phyloP scores from a whole-genome alignment of 2,329 filamentous ascomycete species.

The Fusarium luffae region DNA sequence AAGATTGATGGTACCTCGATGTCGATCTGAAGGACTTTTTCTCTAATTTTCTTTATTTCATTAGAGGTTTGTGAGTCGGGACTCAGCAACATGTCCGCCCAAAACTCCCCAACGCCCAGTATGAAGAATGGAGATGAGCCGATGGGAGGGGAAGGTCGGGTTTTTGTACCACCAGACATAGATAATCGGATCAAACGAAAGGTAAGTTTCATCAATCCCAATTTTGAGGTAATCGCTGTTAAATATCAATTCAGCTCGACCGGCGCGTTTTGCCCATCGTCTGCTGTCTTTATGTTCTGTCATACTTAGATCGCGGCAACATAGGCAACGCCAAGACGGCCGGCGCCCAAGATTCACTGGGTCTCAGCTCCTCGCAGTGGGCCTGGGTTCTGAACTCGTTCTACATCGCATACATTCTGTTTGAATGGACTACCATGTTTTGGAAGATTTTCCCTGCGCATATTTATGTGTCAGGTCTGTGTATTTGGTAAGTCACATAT shows the following conservation, averaged over 20 bases:
- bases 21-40: background rate
- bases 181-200: background rate
- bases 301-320: constrained; percentile 38
- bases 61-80: fast-evolving
- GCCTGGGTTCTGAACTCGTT: constrained; percentile 40
- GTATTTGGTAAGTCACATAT: constrained; percentile 14
- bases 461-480: constrained; percentile 24
- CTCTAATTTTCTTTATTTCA: background rate
- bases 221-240: too few relatives aligned
- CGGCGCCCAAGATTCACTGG: constrained; percentile 23
- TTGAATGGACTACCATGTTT: constrained; percentile 38
- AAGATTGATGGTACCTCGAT: background rate
- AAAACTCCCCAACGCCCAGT: background rate
- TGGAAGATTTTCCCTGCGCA: constrained; percentile 38
- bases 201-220: background rate
- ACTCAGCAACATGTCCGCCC: background rate
- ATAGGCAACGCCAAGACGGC: constrained; percentile 40
- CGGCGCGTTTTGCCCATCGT: constrained; percentile 29
- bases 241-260: constrained; percentile 38
- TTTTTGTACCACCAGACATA: background rate
- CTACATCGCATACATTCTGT: constrained; percentile 32
- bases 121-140: background rate
- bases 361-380: constrained; percentile 22
- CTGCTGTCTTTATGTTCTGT: constrained; percentile 37
- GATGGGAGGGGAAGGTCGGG: too few relatives aligned